phyloP scores from a whole-genome alignment of 1,284 basidiomycete genomes.

The Cryptococcus depauperatus region DNA sequence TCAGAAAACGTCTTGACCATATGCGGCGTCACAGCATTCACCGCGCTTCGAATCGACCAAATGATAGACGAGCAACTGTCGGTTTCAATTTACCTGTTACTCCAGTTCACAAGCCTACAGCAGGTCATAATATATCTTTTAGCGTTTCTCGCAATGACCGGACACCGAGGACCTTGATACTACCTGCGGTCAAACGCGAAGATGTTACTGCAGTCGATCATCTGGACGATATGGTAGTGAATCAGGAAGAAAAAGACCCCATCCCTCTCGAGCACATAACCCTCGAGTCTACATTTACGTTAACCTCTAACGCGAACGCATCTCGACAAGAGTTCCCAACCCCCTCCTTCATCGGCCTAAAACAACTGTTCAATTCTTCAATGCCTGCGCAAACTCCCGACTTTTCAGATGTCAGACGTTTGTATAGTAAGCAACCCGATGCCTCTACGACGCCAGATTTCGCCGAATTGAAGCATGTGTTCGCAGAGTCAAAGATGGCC shows the following conservation, averaged over 20 bases:
- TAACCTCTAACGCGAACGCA: background rate
- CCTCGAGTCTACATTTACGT: background rate
- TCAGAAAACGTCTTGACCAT: constrained; percentile 25
- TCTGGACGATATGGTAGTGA: background rate
- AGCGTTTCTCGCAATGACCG: constrained; percentile 11
- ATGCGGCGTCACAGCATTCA: constrained; percentile 22
- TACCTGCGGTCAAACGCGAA: constrained; percentile 9
- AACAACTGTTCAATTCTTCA: constrained; percentile 19
- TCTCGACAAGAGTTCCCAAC: constrained; percentile 8
- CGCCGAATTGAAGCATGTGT: constrained; percentile 23
- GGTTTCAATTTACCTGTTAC: constrained; percentile 30
- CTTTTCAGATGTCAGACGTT: constrained; percentile 19
- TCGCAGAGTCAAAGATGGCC: constrained; percentile 8
- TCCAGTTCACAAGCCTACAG: constrained; percentile 13
- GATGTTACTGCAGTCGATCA: background rate
- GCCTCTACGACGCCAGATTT: constrained; percentile 10
- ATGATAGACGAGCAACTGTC: constrained; percentile 26
- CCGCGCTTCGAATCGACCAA: constrained; percentile 3
- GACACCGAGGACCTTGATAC: constrained; percentile 13
- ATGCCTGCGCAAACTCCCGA: constrained; percentile 20
- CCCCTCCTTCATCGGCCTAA: constrained; percentile 17
- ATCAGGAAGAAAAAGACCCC: background rate
- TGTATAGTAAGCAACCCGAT: constrained; percentile 12
- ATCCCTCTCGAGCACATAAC: background rate
- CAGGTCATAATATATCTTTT: constrained; percentile 9